These are phyloP conservation scores for Juglanconis sp. DNA, from an alignment of 2,329 filamentous ascomycete genomes.

Conservation along the genomic window DNA sequence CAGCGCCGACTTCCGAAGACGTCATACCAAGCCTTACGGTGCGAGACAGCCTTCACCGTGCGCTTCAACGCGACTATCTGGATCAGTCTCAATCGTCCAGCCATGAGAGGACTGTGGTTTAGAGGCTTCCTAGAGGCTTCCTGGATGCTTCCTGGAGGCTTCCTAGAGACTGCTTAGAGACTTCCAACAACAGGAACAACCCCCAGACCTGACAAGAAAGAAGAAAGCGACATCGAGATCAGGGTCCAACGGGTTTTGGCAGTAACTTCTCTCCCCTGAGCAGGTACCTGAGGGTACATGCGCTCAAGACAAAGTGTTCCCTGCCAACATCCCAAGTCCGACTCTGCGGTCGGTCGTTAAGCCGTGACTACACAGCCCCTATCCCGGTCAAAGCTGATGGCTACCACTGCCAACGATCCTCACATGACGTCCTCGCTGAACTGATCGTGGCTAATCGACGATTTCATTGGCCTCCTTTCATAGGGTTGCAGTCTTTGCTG, in stretches of 20 bases:
- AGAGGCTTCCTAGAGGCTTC: too few species aligned
- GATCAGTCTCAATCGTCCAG: too few species aligned
- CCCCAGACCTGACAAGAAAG: too few species aligned
- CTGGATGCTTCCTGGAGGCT: too few species aligned
- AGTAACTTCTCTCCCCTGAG: neutral
- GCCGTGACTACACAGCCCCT: neutral
- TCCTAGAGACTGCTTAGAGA: too few species aligned
- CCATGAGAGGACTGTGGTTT: too few species aligned
- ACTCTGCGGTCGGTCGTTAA: slow-evolving; percentile 1
- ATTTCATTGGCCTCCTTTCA: slow-evolving; percentile 8
- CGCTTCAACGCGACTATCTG: too few species aligned
- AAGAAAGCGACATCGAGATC: slow-evolving; percentile 10
- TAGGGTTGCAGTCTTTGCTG: neutral
- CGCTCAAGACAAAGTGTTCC: neutral
- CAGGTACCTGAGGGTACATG: slow-evolving; percentile 7
- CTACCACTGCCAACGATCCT: slow-evolving; percentile 12
- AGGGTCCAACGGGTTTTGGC: slow-evolving; percentile 4
- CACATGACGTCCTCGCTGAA: neutral
- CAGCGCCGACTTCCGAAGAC: too few species aligned
- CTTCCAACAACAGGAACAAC: too few species aligned
- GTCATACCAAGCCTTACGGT: too few species aligned
- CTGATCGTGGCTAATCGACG: slow-evolving; percentile 11
- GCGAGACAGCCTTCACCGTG: too few species aligned
- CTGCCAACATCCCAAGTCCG: neutral
- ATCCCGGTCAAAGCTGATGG: slow-evolving; percentile 12